Evolutionary conservation across 1,284 basidiomycete genomes (phyloP), one percentile per base, ranked within the genome.

Genomic region (Trametes pubescens): DNA sequence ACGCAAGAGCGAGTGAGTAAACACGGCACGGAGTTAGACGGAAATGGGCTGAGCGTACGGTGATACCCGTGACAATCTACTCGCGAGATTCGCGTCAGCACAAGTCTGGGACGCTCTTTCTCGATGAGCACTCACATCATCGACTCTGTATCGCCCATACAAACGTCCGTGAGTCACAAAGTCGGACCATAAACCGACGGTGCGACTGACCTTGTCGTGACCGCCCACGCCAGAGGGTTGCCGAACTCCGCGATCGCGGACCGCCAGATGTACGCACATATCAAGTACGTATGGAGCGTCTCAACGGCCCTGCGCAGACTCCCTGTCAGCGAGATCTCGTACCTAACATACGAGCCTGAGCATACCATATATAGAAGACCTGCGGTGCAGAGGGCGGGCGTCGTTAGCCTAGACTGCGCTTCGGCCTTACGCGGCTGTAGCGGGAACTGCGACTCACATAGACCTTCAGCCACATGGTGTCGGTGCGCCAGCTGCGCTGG

Each of bases 331-430:
- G 14, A 3, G 40, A 16, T 43, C 2, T n/a, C 4, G 14, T n/a
- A n/a, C 18, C 40, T 43, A 3, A 43, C 18, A 43, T n/a, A n/a
- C 18, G 40, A 13, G 18, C 4, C 14, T 10, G 26, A 5, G 2
- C 38, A 4, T 21, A 54, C 52, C 52, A 54, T 22, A 54, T 26
- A 22, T 26, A 54, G 22, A 32, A 40, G 16, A 54, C 52, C 52
- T 54, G 52, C 18, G 22, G 3, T 11, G 18, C 32, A 18, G 51
- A 11, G 14, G 26, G 34, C n/a, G 10, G 49, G 10, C 16, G 32
- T 21, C 32, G 29, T 32, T 32, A 32, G 29, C 29, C 29, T 32
- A 32, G 29, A 32, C 29, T 32, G 29, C 29, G 29, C 29, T 32
- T 32, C 29, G 29, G 29, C n/a, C 21, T 11, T 38, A n/a, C 40